Conservation (phyloP, 177 flowering plant species). For the Vitis hybrid region DNA sequence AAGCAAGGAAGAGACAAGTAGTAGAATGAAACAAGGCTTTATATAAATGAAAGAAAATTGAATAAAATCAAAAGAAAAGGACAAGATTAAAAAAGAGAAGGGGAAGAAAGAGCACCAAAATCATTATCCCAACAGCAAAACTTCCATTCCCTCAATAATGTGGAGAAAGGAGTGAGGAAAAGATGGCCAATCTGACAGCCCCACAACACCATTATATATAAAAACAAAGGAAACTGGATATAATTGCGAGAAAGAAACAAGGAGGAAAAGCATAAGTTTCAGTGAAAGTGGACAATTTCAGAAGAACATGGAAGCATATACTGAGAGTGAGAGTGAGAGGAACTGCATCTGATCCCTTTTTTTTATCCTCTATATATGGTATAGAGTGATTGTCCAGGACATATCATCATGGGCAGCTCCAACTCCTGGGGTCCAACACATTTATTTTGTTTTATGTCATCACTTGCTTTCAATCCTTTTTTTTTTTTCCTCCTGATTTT, state of each 20-base stretch:
- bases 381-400: conserved; percentile 20
- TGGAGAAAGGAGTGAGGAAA: conserved; percentile 22
- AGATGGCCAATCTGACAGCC: conserved; percentile 56
- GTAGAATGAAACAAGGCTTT: neutral
- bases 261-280: conserved; percentile 23
- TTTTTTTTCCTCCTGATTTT: no score
- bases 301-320: conserved; percentile 28
- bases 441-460: conserved; percentile 15
- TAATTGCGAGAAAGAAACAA: neutral
- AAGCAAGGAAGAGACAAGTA: no score
- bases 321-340: neutral
- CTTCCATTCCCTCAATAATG: conserved; percentile 25
- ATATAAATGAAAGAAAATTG: conserved; percentile 4
- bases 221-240: neutral
- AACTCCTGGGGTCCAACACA: conserved; percentile 29
- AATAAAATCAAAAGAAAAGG: no score
- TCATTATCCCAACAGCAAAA: conserved; percentile 23
- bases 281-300: conserved; percentile 32
- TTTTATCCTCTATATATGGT: conserved; percentile 15
- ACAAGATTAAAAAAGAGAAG: neutral
- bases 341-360: conserved; percentile 29
- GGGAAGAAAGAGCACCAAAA: conserved; percentile 6
- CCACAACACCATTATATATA: conserved; percentile 29
- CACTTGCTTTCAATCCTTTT: no score
- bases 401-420: conserved; percentile 47